Conservation (phyloP, 805 yeast species). For the Metschnikowia reukaufii region DNA sequence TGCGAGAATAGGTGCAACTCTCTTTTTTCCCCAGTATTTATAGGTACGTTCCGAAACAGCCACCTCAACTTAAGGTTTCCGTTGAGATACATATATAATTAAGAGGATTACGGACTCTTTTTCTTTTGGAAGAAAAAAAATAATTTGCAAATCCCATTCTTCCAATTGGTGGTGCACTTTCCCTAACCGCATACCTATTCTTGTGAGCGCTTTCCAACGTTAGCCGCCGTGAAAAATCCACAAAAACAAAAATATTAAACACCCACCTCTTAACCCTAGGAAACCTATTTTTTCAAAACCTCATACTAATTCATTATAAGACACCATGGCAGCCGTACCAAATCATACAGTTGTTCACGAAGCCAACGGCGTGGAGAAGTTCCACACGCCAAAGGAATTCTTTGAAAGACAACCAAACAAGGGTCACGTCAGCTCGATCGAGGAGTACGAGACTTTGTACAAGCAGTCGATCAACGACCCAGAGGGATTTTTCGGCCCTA, state of each 20-base stretch:
- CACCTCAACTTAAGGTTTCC: conserved; percentile 1
- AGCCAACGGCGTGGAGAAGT: conserved; percentile 51
- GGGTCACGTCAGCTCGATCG: conserved; percentile 60
- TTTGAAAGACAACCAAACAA: conserved; percentile 58
- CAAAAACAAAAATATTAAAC: no score
- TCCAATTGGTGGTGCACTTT: not conserved
- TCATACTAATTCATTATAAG: conserved; percentile 4
- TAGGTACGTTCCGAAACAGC: conserved; percentile 9
- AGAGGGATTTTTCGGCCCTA: conserved; percentile 51
- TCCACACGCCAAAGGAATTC: conserved; percentile 55
- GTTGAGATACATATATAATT: conserved; percentile 1
- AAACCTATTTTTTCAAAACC: no score
- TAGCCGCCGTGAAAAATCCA: no score
- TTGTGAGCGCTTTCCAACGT: no score
- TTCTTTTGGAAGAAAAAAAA: not conserved
- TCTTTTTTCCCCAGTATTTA: conserved; percentile 8
- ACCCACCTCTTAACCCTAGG: no score
- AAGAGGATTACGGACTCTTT: not conserved
- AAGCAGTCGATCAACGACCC: conserved; percentile 59
- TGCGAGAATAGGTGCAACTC: conserved; percentile 11
- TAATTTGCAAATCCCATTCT: not conserved
- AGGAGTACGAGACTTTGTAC: conserved; percentile 62
- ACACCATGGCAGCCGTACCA: conserved; percentile 27
- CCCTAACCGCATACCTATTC: not conserved
- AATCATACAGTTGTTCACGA: conserved; percentile 57